phyloP scores from a whole-genome alignment of 1,139 yeast genomes.

The Saccharomyces hybrid region DNA sequence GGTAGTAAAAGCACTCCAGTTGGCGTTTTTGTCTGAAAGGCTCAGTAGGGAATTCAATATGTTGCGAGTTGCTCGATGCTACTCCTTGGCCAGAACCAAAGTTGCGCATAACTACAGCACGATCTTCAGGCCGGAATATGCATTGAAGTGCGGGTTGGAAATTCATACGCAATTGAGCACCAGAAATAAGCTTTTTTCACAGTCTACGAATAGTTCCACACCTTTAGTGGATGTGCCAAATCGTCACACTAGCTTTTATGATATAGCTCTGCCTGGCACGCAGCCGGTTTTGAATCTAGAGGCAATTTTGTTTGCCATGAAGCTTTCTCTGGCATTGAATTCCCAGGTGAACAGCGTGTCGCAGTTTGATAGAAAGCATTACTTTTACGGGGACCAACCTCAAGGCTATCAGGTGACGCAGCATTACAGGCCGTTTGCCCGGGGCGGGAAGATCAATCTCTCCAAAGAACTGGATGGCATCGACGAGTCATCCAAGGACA shows the following conservation, averaged over 20 bases:
- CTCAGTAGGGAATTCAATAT: neutral
- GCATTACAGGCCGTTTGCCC: slow-evolving; percentile 73
- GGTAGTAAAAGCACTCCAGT: neutral
- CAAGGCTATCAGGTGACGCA: slow-evolving; percentile 95
- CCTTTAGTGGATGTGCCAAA: slow-evolving; percentile 51
- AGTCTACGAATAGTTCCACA: slow-evolving; percentile 40
- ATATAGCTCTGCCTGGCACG: slow-evolving; percentile 86
- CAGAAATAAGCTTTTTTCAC: slow-evolving; percentile 64
- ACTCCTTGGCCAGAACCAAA: neutral
- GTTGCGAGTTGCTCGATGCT: neutral
- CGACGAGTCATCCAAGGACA: slow-evolving; percentile 35
- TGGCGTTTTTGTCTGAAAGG: neutral
- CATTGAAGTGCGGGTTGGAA: slow-evolving; percentile 80
- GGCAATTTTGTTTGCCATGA: slow-evolving; percentile 62
- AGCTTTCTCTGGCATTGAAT: slow-evolving; percentile 65
- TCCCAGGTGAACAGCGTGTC: slow-evolving; percentile 51
- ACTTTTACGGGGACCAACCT: slow-evolving; percentile 95
- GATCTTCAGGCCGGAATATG: slow-evolving; percentile 14
- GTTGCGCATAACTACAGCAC: neutral
- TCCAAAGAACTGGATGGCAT: slow-evolving; percentile 48
- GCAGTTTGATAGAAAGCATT: slow-evolving; percentile 86
- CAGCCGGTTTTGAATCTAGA: slow-evolving; percentile 78
- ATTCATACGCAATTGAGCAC: slow-evolving; percentile 87
- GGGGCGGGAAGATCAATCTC: slow-evolving; percentile 50
- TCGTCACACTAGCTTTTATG: slow-evolving; percentile 66